Base-by-base conservation (phyloP, 768 basidiomycete genomes). In the Tylopilus plumbeoviolaceoides region DNA sequence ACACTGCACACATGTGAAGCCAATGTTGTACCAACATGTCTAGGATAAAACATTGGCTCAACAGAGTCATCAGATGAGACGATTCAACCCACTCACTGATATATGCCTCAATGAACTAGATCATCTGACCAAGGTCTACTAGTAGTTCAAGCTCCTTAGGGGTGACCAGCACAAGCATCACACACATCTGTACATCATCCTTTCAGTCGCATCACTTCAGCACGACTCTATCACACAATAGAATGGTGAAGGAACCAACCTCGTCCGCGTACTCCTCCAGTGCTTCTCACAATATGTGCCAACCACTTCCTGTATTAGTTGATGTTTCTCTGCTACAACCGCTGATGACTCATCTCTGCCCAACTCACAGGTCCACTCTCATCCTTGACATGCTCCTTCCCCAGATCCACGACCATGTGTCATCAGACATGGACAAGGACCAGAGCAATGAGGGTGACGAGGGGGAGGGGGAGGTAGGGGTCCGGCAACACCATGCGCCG, bases 101-200 rank as follows among this genome's bases (percentile, higher is more conserved):
- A 62, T 92, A 92, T 0, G 84, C 72, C 54, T 89, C 84, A 17
- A 89, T 63, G 53, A 91, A 85, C 23, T 77, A 74, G 18, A 73
- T 61, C 23, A 71, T 70, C 42, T 84, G 72, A 43, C 61, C 63
- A 20, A 67, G 63, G 1, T 72, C 65, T n/a, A n/a, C n/a, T n/a
- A n/a, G n/a, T n/a, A 89, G 64, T 35, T 62, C 58, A 39, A 93
- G 70, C 61, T 90, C 86, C 41, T 73, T 59, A 0, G 77, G 73
- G 7, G 83, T 86, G 18, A 91, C 70, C 1, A 88, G 61, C 4
- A 80, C 74, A 15, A 92, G 63, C 76, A 88, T 80, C 1, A 87
- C 82, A 67, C 89, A 91, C 76, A 83, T 87, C 61, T 91, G 90
- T 1, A 90, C 73, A 60, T 92, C 85, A 14, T 89, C 90, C 85